A percentile compares a stretch with the other conserved stretches of the same genome.
Evolutionary conservation across 2,329 filamentous ascomycete species (phyloP).

Genomic region (Thielaviopsis populi): DNA sequence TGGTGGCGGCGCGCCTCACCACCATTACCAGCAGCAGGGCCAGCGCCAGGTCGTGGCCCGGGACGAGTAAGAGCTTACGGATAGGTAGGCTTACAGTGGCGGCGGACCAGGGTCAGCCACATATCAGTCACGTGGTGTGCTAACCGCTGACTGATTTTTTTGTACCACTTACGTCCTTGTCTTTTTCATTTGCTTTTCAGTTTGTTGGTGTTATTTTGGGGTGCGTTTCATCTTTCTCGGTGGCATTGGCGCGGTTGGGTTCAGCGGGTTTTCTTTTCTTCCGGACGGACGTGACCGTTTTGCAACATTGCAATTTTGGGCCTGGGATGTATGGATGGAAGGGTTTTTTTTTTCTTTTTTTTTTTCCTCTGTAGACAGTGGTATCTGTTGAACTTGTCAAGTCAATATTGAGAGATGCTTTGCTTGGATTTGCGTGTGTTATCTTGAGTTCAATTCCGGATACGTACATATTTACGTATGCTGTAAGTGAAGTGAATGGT

Average conservation of each 20-base stretch:
- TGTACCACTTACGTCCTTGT: background rate
- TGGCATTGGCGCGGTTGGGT: conserved; percentile 6
- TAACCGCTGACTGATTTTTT: background rate
- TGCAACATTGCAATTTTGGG: conserved; percentile 3
- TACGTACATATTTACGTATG: background rate
- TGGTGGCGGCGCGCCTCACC: conserved; percentile 20
- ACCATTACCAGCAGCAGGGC: conserved; percentile 21
- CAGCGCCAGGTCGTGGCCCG: conserved; percentile 23
- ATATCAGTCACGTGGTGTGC: background rate
- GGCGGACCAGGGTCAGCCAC: background rate
- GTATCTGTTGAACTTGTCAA: background rate
- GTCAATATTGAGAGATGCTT: background rate
- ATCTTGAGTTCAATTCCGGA: too few relatives aligned
- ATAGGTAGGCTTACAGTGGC: background rate
- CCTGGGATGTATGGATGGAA: background rate
- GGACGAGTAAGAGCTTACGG: conserved; percentile 5
- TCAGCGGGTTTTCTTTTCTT: conserved; percentile 7
- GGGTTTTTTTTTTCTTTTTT: background rate
- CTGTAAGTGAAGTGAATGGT: background rate
- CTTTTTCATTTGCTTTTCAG: background rate
- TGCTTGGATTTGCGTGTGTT: background rate
- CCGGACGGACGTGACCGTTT: background rate
- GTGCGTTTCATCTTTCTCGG: conserved; percentile 8
- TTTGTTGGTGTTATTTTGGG: conserved; percentile 8
- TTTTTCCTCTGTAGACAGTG: background rate